Percentiles rank a stretch among this genome's conserved stretches.
Evolutionary conservation across 1,284 basidiomycete species (phyloP).

Genomic region (Taiwanofungus camphoratus): DNA sequence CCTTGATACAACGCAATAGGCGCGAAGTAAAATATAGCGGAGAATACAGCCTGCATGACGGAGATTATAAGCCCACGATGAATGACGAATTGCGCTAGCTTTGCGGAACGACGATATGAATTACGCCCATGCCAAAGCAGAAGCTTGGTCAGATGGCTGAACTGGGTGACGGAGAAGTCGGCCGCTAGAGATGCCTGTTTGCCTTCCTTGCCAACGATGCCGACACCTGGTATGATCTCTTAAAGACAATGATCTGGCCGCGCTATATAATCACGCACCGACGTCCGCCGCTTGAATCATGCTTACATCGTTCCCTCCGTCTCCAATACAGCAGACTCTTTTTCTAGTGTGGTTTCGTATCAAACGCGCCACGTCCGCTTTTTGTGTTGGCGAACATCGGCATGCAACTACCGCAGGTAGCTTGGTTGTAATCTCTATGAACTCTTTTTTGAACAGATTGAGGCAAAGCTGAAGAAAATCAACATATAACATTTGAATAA

Average conservation of each 20-base stretch:
- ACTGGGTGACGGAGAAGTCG: conserved; percentile 97
- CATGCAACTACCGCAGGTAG: conserved; percentile 96
- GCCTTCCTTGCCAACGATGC: conserved; percentile 98
- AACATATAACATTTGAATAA: background rate
- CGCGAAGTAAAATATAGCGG: conserved; percentile 97
- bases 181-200: conserved; percentile 97
- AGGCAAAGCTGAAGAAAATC: conserved; percentile 65
- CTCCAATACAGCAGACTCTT: conserved; percentile 96
- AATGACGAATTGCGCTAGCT: conserved; percentile 98
- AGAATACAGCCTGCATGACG: conserved; percentile 96
- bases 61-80: conserved; percentile 98
- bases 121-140: conserved; percentile 97
- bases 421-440: conserved; percentile 94
- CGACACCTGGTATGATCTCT: conserved; percentile 61
- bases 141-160: conserved; percentile 91
- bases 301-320: conserved; percentile 93
- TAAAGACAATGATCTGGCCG: background rate
- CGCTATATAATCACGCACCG: conserved; percentile 46
- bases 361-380: conserved; percentile 92
- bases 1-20: conserved; percentile 98
- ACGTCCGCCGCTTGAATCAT: conserved; percentile 97
- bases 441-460: conserved; percentile 87
- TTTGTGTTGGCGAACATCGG: conserved; percentile 97
- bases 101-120: conserved; percentile 96
- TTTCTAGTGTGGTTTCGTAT: conserved; percentile 90